Conservation (phyloP, 1,284 basidiomycete genomes). For the Termitomyces sp. region DNA sequence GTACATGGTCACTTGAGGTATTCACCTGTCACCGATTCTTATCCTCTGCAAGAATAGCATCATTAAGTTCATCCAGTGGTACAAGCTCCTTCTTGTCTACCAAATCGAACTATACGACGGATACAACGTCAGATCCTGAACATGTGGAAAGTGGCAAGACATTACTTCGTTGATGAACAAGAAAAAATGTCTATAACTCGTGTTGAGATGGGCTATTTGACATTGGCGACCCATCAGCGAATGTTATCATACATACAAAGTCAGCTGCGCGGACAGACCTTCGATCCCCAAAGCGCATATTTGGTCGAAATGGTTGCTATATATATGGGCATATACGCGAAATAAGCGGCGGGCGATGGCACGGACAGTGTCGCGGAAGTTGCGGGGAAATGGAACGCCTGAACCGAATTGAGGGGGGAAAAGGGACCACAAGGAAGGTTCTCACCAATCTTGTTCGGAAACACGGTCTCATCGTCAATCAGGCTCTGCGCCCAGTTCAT, state of each 20-base stretch:
- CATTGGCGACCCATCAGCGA: background rate
- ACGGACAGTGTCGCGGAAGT: constrained; percentile 88
- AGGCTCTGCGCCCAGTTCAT: constrained; percentile 98
- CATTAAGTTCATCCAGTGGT: constrained; percentile 94
- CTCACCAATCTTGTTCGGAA: constrained; percentile 91
- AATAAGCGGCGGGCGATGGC: constrained; percentile 92
- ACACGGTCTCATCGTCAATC: constrained; percentile 89
- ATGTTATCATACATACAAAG: background rate
- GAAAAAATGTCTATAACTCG: constrained; percentile 98
- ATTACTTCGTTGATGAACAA: constrained; percentile 92
- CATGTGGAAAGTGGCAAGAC: background rate
- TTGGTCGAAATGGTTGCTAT: constrained; percentile 99
- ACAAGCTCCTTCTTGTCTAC: constrained; percentile 96
- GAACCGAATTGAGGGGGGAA: background rate
- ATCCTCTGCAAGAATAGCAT: constrained; percentile 88
- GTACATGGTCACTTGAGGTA: constrained; percentile 5
- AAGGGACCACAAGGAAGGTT: background rate
- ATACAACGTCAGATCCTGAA: background rate
- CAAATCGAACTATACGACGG: constrained; percentile 74
- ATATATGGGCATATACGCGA: constrained; percentile 97
- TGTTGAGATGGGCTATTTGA: constrained; percentile 88
- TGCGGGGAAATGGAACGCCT: constrained; percentile 91
- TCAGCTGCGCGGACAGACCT: constrained; percentile 47
- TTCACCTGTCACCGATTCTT: constrained; percentile 41
- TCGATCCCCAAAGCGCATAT: constrained; percentile 98